Conservation (phyloP, 148 eudicot species). For the Heliamphora exappendiculata region DNA sequence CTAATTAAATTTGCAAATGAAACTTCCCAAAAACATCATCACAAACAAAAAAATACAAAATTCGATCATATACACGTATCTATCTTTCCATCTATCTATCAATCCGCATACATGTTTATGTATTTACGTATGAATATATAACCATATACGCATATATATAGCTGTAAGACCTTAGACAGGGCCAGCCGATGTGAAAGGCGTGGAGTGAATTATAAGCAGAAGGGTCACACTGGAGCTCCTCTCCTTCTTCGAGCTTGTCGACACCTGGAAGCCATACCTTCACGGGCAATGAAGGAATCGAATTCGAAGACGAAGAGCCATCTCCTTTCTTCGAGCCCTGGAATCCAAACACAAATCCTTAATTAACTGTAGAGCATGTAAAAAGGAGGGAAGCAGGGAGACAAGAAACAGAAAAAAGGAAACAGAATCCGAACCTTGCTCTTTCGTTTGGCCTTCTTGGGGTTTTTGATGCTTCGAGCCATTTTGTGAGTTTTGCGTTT, state of each 20-base stretch:
- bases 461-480: constrained; percentile 67
- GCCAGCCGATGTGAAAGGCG: constrained; percentile 90
- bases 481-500: constrained; percentile 22
- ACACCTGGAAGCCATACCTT: constrained; percentile 96
- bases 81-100: background rate
- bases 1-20: background rate
- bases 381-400: background rate
- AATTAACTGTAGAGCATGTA: background rate
- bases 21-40: background rate
- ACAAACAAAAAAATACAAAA: background rate
- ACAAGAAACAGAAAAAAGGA: too few species aligned
- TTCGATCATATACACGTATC: background rate
- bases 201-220: constrained; percentile 90
- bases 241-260: constrained; percentile 70
- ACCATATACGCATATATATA: background rate
- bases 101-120: background rate
- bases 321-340: constrained; percentile 55
- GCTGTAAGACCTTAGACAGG: constrained; percentile 63
- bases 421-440: constrained; percentile 41
- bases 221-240: constrained; percentile 87
- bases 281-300: constrained; percentile 37
- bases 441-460: constrained; percentile 60
- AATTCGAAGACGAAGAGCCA: constrained; percentile 36
- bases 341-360: background rate
- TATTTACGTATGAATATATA: background rate